phyloP scores from a whole-genome alignment of 179 eudicot genomes.

The Sideroxylon spinosum region DNA sequence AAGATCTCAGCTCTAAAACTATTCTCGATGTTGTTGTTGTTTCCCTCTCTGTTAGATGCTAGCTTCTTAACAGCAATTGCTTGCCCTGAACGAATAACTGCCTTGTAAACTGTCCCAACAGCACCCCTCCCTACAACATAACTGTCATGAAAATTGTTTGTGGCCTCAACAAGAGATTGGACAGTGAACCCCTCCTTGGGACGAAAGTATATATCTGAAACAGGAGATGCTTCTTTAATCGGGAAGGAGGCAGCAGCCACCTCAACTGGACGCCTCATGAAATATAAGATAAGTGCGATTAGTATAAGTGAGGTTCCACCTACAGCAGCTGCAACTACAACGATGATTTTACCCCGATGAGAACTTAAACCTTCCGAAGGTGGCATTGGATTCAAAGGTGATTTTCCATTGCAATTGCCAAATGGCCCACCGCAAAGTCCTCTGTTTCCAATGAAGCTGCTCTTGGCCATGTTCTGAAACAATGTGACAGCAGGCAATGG shows the following conservation, averaged over 20 bases:
- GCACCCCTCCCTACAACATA: constrained; percentile 76
- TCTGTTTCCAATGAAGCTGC: constrained; percentile 61
- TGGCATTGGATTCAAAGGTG: constrained; percentile 22
- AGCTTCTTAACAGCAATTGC: constrained; percentile 76
- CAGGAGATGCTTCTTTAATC: constrained; percentile 38
- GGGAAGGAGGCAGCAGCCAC: constrained; percentile 31
- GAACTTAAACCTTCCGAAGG: constrained; percentile 23
- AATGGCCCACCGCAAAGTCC: constrained; percentile 80
- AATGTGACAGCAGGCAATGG: constrained; percentile 58
- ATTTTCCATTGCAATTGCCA: constrained; percentile 33
- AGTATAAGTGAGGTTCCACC: constrained; percentile 79
- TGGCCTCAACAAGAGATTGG: constrained; percentile 73
- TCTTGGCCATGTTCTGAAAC: constrained; percentile 59
- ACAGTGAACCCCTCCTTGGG: constrained; percentile 84
- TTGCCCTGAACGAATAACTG: constrained; percentile 60
- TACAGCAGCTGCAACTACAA: constrained; percentile 43
- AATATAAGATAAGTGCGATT: constrained; percentile 45
- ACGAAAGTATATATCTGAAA: constrained; percentile 74
- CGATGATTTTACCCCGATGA: constrained; percentile 48
- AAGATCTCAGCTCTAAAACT: constrained; percentile 81
- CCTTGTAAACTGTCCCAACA: constrained; percentile 85
- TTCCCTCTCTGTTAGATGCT: constrained; percentile 78
- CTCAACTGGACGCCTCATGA: constrained; percentile 56
- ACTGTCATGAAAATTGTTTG: constrained; percentile 58
- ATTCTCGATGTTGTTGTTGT: constrained; percentile 46